Evolutionary conservation across 257 asterid genomes (phyloP).

Genomic region (Solanum sparsipilum): DNA sequence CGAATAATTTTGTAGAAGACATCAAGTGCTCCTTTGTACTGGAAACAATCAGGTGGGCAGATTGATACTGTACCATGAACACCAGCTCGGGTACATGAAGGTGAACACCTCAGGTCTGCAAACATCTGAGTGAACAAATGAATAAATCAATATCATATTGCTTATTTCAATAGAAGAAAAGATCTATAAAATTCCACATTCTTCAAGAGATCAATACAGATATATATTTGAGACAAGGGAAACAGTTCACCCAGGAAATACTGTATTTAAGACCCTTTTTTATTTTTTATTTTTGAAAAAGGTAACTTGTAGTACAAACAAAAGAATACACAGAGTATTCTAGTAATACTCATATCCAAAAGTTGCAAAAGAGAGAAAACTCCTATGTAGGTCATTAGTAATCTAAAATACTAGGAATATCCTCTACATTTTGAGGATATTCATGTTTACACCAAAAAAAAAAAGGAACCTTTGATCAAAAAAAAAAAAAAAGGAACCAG

Average conservation of each 20-base stretch:
- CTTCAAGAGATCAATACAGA: not conserved
- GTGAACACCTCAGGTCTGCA: constrained; percentile 95
- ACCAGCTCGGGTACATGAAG: constrained; percentile 95
- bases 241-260: not conserved
- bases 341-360: not conserved
- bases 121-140: constrained; percentile 49
- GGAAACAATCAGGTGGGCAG: constrained; percentile 96
- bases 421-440: not conserved
- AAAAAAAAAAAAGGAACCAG: not conserved
- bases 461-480: no score
- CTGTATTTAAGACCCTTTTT: not conserved
- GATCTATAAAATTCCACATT: not conserved
- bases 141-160: not conserved
- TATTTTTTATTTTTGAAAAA: not conserved
- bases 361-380: not conserved
- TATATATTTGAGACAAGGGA: not conserved
- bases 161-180: not conserved
- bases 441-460: not conserved
- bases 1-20: constrained; percentile 82
- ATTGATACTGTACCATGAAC: constrained; percentile 83
- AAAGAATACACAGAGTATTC: not conserved
- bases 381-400: not conserved
- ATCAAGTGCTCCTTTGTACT: constrained; percentile 82
- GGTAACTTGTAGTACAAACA: not conserved
- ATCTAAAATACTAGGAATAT: not conserved